These are phyloP conservation scores for Penicillium aurantiogriseum DNA, from an alignment of 2,329 filamentous ascomycete species.

Conservation along the genomic window DNA sequence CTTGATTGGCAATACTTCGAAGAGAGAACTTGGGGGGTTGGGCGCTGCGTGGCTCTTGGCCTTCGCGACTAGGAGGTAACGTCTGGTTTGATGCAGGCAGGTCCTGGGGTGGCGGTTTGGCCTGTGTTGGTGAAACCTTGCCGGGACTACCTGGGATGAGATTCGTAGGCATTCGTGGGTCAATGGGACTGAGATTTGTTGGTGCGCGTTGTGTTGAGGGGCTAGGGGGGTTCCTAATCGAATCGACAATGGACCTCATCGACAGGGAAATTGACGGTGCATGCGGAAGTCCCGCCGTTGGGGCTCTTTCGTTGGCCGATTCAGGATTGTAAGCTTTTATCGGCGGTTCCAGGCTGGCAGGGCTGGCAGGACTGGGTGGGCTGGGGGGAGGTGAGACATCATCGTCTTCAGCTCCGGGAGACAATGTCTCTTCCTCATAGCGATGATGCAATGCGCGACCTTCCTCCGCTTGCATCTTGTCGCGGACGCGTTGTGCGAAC, in stretches of 20 bases:
- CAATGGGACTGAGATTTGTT: constrained; percentile 25
- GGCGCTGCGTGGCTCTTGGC: constrained; percentile 19
- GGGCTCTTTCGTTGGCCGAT: constrained; percentile 29
- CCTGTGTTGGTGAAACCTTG: constrained; percentile 11
- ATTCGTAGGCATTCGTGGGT: constrained; percentile 25
- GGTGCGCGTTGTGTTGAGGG: constrained; percentile 17
- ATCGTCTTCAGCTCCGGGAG: constrained; percentile 25
- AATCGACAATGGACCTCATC: constrained; percentile 25
- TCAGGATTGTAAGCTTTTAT: constrained; percentile 13
- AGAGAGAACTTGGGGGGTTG: constrained; percentile 36
- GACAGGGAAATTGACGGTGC: constrained; percentile 20
- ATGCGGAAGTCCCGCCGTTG: constrained; percentile 26
- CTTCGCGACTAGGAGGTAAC: constrained; percentile 11
- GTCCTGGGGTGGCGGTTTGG: constrained; percentile 10
- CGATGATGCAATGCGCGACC: constrained; percentile 50
- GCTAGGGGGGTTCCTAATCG: constrained; percentile 29
- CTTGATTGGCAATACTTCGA: constrained; percentile 41
- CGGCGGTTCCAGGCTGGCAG: constrained; percentile 15
- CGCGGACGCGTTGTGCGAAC: constrained; percentile 48
- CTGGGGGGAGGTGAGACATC: constrained; percentile 10
- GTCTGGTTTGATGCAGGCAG: constrained; percentile 15
- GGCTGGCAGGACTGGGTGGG: constrained; percentile 10
- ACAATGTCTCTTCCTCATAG: constrained; percentile 33
- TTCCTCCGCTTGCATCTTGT: constrained; percentile 55
- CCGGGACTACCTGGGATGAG: constrained; percentile 24